These are phyloP conservation scores for Mycosphaerella arachidis DNA, from an alignment of 2,329 filamentous ascomycete genomes.

Conservation along the genomic window DNA sequence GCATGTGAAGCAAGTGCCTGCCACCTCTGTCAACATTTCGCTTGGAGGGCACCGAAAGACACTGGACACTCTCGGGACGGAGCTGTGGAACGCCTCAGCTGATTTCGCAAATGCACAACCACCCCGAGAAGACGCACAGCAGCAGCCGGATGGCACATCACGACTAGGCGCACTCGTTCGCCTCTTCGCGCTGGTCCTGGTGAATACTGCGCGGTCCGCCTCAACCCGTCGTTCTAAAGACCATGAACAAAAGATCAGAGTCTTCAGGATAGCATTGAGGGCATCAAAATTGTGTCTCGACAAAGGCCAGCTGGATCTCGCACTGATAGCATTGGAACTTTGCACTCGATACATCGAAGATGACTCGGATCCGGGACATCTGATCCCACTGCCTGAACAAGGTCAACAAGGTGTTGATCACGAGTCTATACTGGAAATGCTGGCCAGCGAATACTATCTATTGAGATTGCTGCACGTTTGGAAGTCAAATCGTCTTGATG, in stretches of 20 bases:
- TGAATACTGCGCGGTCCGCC: conserved; percentile 54
- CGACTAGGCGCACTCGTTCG: conserved; percentile 37
- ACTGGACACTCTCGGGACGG: conserved; percentile 54
- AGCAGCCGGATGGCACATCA: background rate
- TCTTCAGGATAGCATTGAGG: conserved; percentile 65
- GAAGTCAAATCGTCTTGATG: conserved; percentile 66
- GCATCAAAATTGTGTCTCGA: conserved; percentile 60
- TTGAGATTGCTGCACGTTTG: conserved; percentile 68
- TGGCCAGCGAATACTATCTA: conserved; percentile 61
- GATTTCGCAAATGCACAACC: conserved; percentile 29
- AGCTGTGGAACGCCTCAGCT: conserved; percentile 65
- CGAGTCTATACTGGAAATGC: conserved; percentile 30
- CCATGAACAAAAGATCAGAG: conserved; percentile 43
- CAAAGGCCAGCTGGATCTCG: conserved; percentile 53
- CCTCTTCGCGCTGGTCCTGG: conserved; percentile 61
- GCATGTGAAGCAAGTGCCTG: conserved; percentile 16
- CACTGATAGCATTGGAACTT: conserved; percentile 58
- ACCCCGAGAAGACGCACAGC: conserved; percentile 1
- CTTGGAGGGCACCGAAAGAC: conserved; percentile 38
- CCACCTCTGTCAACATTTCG: conserved; percentile 11
- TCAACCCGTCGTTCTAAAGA: conserved; percentile 20
- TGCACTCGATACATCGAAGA: conserved; percentile 49
- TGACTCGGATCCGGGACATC: conserved; percentile 2
- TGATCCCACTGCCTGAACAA: conserved; percentile 14
- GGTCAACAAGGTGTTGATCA: background rate